Percentiles rank a stretch among this genome's conserved stretches.
These are phyloP conservation scores for Rhodocollybia butyracea DNA, from an alignment of 768 basidiomycete genomes.

Conservation along the genomic window DNA sequence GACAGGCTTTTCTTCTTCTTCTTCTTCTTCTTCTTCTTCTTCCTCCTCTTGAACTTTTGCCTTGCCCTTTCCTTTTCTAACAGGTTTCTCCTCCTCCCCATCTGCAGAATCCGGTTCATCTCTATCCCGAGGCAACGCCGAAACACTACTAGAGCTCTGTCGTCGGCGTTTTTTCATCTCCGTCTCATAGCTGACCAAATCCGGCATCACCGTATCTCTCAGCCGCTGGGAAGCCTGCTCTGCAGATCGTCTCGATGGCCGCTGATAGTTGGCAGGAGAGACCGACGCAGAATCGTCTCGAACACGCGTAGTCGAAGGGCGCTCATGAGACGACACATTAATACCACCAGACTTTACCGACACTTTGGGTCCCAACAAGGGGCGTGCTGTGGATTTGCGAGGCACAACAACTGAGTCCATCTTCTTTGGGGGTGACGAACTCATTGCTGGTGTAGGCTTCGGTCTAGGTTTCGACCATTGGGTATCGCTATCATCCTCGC, in stretches of 20 bases:
- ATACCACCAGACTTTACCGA: no score
- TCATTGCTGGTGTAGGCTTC: no score
- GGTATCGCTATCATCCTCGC: no score
- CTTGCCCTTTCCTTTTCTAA: constrained; percentile 4
- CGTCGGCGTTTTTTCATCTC: constrained; percentile 48
- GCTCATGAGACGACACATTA: no score
- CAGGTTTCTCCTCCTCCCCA: constrained; percentile 14
- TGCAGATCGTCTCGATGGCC: constrained; percentile 37
- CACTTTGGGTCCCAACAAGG: background rate
- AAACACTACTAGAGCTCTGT: constrained; percentile 22
- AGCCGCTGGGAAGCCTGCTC: constrained; percentile 47
- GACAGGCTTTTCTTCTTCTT: no score
- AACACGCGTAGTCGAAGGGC: background rate
- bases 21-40: no score
- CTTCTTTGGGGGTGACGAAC: background rate
- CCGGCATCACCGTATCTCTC: constrained; percentile 73
- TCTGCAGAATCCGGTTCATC: constrained; percentile 24
- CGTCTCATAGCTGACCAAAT: constrained; percentile 64
- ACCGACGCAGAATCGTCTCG: background rate
- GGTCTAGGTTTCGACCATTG: no score
- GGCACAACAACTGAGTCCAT: background rate
- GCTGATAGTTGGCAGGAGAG: background rate
- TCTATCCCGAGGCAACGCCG: constrained; percentile 25
- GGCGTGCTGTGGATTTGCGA: background rate
- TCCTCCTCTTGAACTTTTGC: background rate